Percentiles rank a stretch among this genome's conserved stretches.
Evolutionary conservation across 2,329 filamentous ascomycete species (phyloP).

Genomic region (Karstenula rhodostoma): DNA sequence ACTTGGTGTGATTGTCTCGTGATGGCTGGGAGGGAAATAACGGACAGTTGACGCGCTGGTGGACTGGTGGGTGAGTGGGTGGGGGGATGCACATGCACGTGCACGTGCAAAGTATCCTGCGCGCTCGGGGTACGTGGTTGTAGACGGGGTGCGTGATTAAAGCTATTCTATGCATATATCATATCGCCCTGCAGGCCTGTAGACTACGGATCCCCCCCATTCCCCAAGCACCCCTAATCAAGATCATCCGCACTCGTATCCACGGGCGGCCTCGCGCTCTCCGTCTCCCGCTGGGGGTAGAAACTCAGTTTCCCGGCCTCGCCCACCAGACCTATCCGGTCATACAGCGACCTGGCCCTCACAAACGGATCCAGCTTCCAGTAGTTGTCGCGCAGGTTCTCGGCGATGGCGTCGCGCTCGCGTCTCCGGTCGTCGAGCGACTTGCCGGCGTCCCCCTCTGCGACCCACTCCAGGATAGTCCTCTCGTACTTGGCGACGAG

Average conservation of each 20-base stretch:
- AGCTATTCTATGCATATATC: no score
- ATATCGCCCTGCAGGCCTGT: no score
- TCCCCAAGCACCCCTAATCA: constrained; percentile 33
- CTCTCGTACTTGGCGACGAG: constrained; percentile 79
- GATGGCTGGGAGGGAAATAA: no score
- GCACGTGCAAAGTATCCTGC: no score
- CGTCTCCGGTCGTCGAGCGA: constrained; percentile 59
- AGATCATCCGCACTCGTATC: constrained; percentile 46
- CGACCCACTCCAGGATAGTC: constrained; percentile 79
- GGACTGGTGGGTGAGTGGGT: no score
- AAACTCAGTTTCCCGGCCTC: constrained; percentile 74
- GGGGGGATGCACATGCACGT: no score
- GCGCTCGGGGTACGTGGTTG: no score
- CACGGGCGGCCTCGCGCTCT: constrained; percentile 14
- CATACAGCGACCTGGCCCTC: constrained; percentile 82
- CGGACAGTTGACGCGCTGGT: no score
- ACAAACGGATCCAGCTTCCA: constrained; percentile 91
- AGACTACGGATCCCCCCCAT: no score
- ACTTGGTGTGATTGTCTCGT: no score
- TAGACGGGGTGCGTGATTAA: no score
- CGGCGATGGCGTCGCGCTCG: constrained; percentile 69
- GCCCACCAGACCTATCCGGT: constrained; percentile 77
- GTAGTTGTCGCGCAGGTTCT: constrained; percentile 75
- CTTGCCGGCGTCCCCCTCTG: constrained; percentile 51
- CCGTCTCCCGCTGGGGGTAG: constrained; percentile 59